Base-by-base conservation (phyloP, 164 flowering plant genomes). In the Vitis rotundifolia region DNA sequence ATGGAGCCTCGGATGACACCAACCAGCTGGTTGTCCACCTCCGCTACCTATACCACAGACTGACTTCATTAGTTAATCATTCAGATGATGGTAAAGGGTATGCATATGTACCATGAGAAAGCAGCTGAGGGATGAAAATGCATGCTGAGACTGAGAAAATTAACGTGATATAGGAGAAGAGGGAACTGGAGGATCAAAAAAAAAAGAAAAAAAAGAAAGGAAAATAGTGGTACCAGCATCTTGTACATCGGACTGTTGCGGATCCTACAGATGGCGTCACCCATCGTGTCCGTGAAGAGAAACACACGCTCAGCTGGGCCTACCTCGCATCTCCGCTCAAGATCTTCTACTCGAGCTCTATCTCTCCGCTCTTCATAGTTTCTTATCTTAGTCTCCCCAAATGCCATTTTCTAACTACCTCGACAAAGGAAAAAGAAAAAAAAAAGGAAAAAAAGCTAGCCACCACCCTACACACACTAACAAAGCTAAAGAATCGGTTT, bases 221-320 rank as follows among this genome's bases (percentile, higher is more conserved):
- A 18, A 22, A 13, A 26, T 50, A 31, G 18, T 26, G 66, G 64
- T 81, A 89, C 92, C 86, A 88, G 86, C 94, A 90, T 88, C 28
- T 57, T 80, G 79, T 72, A 78, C 44, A 75, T 14, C n/a, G 89
- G 89, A 68, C 80, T 77, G 69, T 85, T 78, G 13, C 91, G 81
- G 67, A 91, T 82, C 68, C 91, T 81, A 71, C 87, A 87, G 15
- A 89, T 83, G 79, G 96, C 93, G 81, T 91, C 96, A 31, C 91
- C 91, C 84, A 90, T 44, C 10, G 81, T 82, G 79, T 90, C 91
- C 0, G 86, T 81, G 81, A 83, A 78, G 74, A 90, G 84, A 63
- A 78, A 78, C 1, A 73, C 68, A 12, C 79, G 73, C 11, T 81
- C 75, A 1, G 64, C 50, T 5, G 89, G 82, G 11, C 93, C 90